Percentiles rank a stretch among this genome's conserved stretches.
phyloP scores from a whole-genome alignment of 2,329 filamentous ascomycete species.

The Piedraia hortae region DNA sequence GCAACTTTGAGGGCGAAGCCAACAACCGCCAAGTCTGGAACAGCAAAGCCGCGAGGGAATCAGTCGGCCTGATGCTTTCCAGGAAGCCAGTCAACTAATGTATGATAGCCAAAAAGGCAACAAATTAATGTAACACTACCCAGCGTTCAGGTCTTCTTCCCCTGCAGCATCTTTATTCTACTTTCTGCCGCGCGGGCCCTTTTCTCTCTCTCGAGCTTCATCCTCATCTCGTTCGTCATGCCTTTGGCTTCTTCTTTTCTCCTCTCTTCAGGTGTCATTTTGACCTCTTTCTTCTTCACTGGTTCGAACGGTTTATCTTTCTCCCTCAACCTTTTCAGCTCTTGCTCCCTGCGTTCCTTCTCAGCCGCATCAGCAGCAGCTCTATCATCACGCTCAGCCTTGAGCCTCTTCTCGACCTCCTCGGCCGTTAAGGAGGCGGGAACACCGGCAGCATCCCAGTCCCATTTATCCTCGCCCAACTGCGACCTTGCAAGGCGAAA shows the following conservation, averaged over 20 bases:
- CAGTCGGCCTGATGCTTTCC: too few species aligned
- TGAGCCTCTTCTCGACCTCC: conserved; percentile 42
- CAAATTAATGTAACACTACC: too few species aligned
- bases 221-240: conserved; percentile 63
- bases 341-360: conserved; percentile 37
- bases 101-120: too few species aligned
- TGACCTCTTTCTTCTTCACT: too few species aligned
- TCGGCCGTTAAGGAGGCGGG: conserved; percentile 40
- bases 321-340: conserved; percentile 41
- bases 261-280: conserved; percentile 53
- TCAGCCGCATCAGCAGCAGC: conserved; percentile 35
- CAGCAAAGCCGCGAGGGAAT: too few species aligned
- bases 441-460: conserved; percentile 53
- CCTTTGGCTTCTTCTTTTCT: conserved; percentile 64
- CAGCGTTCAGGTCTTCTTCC: conserved; percentile 2
- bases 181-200: conserved; percentile 81
- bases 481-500: conserved; percentile 71
- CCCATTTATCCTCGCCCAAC: conserved; percentile 46
- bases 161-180: conserved; percentile 41
- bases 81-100: too few species aligned
- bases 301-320: conserved; percentile 37
- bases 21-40: too few species aligned
- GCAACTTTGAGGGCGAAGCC: too few species aligned
- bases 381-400: conserved; percentile 40
- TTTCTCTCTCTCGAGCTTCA: conserved; percentile 61